Conservation (phyloP, 306 rosid species). For the Cyclanthera cordifolia region DNA sequence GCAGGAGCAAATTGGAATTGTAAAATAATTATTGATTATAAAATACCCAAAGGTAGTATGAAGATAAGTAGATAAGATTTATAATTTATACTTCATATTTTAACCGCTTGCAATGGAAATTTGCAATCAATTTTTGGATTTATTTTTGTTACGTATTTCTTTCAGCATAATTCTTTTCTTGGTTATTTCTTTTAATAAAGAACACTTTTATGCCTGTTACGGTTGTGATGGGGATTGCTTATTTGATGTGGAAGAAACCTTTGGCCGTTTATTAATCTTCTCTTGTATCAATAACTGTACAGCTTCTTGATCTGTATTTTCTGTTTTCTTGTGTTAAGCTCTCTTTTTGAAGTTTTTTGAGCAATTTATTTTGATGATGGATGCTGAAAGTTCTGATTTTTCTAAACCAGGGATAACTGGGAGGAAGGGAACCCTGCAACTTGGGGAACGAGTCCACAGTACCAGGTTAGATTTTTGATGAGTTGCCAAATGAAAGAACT, state of each 20-base stretch:
- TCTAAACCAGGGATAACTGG: conserved; percentile 71
- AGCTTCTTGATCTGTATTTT: not conserved
- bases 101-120: too few species aligned
- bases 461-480: conserved; percentile 47
- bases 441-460: conserved; percentile 92
- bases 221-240: not conserved
- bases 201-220: too few species aligned
- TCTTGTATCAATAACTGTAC: not conserved
- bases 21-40: too few species aligned
- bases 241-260: not conserved
- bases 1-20: too few species aligned
- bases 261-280: conserved; percentile 5
- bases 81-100: too few species aligned
- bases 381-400: conserved; percentile 16
- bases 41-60: too few species aligned
- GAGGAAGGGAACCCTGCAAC: conserved; percentile 98
- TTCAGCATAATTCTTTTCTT: too few species aligned
- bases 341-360: not conserved
- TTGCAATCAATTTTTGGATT: too few species aligned
- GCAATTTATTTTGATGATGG: conserved; percentile 11
- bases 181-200: too few species aligned
- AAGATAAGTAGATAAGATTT: too few species aligned
- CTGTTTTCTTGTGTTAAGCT: not conserved
- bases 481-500: not conserved
- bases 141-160: too few species aligned